Evolutionary conservation across 2,329 filamentous ascomycete species (phyloP).

Genomic region (Aspergillus sojae): DNA sequence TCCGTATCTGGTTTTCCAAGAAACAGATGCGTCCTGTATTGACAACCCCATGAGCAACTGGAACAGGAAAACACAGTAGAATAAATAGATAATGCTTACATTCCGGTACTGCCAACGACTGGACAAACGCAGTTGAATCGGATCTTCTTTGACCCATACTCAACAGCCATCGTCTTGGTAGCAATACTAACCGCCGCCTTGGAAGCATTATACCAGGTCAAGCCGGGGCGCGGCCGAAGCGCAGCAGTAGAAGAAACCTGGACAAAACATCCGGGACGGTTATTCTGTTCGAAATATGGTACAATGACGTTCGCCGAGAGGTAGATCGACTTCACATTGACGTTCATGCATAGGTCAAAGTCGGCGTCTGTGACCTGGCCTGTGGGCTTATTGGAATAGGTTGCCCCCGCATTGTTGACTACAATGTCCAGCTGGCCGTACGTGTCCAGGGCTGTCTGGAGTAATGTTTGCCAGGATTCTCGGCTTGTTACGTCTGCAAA

Average conservation of each 20-base stretch:
- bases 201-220: slow-evolving; percentile 47
- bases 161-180: slow-evolving; percentile 28
- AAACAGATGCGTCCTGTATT: slow-evolving; percentile 61
- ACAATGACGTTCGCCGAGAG: slow-evolving; percentile 36
- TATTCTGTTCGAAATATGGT: slow-evolving; percentile 38
- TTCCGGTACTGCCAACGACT: slow-evolving; percentile 25
- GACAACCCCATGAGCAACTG: slow-evolving; percentile 25
- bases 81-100: slow-evolving; percentile 17
- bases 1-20: slow-evolving; percentile 42
- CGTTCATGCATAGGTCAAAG: slow-evolving; percentile 42
- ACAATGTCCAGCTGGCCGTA: slow-evolving; percentile 43
- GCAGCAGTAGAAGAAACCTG: slow-evolving; percentile 45
- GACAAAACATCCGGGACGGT: slow-evolving; percentile 40
- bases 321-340: slow-evolving; percentile 46
- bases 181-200: slow-evolving; percentile 44
- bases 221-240: slow-evolving; percentile 39
- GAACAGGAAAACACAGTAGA: neutral
- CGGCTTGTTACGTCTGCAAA: slow-evolving; percentile 29
- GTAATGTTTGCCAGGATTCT: slow-evolving; percentile 31
- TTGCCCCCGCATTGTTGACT: slow-evolving; percentile 49
- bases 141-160: slow-evolving; percentile 27
- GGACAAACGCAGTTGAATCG: slow-evolving; percentile 32
- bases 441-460: slow-evolving; percentile 25
- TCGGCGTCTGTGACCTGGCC: slow-evolving; percentile 42
- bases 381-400: slow-evolving; percentile 40